A percentile compares a stretch with the other conserved stretches of the same genome.
These are phyloP conservation scores for Nicotiana rustica DNA, from an alignment of 305 asterid species.

Conservation along the genomic window DNA sequence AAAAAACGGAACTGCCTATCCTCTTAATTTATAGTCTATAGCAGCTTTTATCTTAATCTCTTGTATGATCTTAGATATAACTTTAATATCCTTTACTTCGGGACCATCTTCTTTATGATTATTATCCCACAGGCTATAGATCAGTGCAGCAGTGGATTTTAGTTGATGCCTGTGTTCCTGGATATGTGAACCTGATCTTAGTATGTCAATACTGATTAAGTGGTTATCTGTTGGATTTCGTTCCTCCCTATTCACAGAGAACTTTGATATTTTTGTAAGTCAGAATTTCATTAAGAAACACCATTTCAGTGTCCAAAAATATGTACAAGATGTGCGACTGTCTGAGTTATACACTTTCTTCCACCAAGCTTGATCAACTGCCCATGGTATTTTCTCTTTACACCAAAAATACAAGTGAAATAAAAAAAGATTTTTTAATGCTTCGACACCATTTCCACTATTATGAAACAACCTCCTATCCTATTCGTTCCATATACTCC, in stretches of 20 bases:
- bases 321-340: background rate
- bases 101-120: slow-evolving; percentile 24
- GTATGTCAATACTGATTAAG: background rate
- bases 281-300: background rate
- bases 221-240: background rate
- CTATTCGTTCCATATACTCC: background rate
- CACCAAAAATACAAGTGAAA: background rate
- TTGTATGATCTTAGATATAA: slow-evolving; percentile 22
- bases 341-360: slow-evolving; percentile 11
- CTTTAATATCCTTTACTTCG: background rate
- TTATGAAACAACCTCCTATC: background rate
- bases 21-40: slow-evolving; percentile 28
- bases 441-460: background rate
- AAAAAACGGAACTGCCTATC: background rate
- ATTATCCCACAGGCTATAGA: background rate
- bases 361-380: background rate
- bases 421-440: background rate
- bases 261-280: background rate
- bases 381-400: slow-evolving; percentile 3
- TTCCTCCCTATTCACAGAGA: slow-evolving; percentile 7
- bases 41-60: slow-evolving; percentile 26
- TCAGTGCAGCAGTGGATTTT: background rate
- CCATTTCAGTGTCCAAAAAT: slow-evolving; percentile 14
- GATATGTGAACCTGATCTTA: background rate
- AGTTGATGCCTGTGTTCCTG: slow-evolving; percentile 25